These are phyloP conservation scores for Pisolithus orientalis DNA, from an alignment of 768 basidiomycete species.

Conservation along the genomic window DNA sequence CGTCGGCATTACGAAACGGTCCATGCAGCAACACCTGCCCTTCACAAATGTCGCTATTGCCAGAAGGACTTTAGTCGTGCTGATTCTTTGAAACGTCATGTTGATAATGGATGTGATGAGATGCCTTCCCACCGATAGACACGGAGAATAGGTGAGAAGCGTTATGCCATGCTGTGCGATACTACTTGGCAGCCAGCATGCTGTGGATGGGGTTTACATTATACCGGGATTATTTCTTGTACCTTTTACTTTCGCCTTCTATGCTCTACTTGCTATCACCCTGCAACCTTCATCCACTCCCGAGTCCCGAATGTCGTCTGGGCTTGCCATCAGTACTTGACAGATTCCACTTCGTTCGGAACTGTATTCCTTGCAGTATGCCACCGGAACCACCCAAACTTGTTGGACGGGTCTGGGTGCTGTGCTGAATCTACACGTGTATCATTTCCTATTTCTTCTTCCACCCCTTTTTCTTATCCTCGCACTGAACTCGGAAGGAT, in stretches of 20 bases:
- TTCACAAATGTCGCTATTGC: slow-evolving; percentile 69
- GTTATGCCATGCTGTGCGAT: neutral
- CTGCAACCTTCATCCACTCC: neutral
- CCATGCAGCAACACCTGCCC: slow-evolving; percentile 55
- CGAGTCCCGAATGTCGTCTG: neutral
- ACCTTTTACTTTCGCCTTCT: neutral
- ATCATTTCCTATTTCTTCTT: neutral
- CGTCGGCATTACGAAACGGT: slow-evolving; percentile 79
- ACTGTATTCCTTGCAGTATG: neutral
- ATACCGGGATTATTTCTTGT: neutral
- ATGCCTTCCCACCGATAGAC: slow-evolving; percentile 35
- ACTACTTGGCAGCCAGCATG: neutral
- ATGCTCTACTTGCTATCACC: neutral
- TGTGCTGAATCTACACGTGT: neutral
- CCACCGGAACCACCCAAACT: neutral
- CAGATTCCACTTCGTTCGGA: neutral
- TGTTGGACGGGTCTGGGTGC: slow-evolving; percentile 1
- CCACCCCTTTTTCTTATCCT: neutral
- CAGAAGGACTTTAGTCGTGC: slow-evolving; percentile 73
- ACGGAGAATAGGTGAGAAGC: neutral
- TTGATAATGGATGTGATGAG: slow-evolving; percentile 77
- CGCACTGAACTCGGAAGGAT: neutral
- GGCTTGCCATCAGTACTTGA: neutral
- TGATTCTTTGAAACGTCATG: slow-evolving; percentile 76
- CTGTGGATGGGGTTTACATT: neutral